Base-by-base conservation (phyloP, 192 early-diverging fungal species). In the Podila horticola region DNA sequence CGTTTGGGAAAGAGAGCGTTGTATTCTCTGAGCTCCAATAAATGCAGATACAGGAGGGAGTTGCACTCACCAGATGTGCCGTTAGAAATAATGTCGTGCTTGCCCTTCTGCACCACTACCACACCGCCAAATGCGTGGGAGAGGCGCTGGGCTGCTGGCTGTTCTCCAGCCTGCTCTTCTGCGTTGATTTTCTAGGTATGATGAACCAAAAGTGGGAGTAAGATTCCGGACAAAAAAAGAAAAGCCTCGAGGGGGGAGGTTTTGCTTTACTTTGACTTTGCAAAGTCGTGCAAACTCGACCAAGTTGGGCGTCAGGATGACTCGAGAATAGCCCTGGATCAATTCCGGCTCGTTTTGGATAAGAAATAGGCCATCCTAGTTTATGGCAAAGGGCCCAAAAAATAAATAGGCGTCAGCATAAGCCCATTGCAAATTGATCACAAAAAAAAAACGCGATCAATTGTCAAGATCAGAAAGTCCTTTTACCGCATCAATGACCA, bases 401-500 rank as follows among this genome's bases (percentile, higher is more conserved):
- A 12, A n/a, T n/a, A n/a, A n/a, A 17, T 24, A 28, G 6, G 19
- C 5, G 20, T 64, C 20, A 59, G 30, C 9, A 33, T 24, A 41
- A 3, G 19, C 45, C 13, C 24, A 34, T 33, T 59, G 12, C 10
- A 34, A 34, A 34, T 48, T 58, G 4, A 11, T 33, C 12, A 51
- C n/a, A 36, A 15, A 33, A 36, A 15, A 33, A 51, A 9, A 26
- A 31, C 33, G 49, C 28, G 19, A 2, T 26, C 59, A 11, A 28
- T 13, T 66, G 4, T 17, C 28, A 10, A 33, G 28, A 6, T 66
- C 3, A 33, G 3, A 65, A 58, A 26, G 2, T 12, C 20, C 7
- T 82, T 84, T 75, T 83, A 94, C 93, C 26, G 98, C 98, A 84
- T 99, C 98, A 57, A 99, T 79, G 0, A 99, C 94, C 24, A 99